These are phyloP conservation scores for Dillenia turbinata DNA, from an alignment of 164 flowering plant species.

Conservation along the genomic window DNA sequence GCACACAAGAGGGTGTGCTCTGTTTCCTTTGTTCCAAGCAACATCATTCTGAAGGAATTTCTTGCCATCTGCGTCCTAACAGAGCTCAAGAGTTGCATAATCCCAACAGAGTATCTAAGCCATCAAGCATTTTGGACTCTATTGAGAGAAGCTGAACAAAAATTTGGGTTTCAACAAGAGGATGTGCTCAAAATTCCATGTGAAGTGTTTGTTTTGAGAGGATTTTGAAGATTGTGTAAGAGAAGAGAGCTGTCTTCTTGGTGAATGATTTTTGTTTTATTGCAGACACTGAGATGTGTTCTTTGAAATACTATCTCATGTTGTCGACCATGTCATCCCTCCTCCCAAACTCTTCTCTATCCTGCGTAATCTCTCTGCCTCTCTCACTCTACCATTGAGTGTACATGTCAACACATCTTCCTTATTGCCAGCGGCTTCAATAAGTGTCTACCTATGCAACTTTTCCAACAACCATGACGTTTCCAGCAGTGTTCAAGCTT, in stretches of 20 bases:
- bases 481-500: too few species aligned
- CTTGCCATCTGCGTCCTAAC: constrained; percentile 78
- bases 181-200: constrained; percentile 81
- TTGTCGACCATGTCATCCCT: constrained; percentile 31
- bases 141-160: constrained; percentile 78
- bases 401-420: too few species aligned
- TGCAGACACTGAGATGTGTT: constrained; percentile 19
- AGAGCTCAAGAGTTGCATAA: constrained; percentile 58
- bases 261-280: constrained; percentile 25
- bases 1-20: neutral
- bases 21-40: constrained; percentile 7
- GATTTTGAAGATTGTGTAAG: constrained; percentile 56
- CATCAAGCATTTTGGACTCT: constrained; percentile 58
- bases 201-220: constrained; percentile 55
- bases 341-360: constrained; percentile 24
- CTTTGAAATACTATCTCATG: constrained; percentile 8
- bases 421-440: too few species aligned
- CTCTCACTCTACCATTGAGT: too few species aligned
- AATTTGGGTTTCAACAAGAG: constrained; percentile 80
- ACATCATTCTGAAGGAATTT: constrained; percentile 61
- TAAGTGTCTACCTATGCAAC: too few species aligned
- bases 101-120: constrained; percentile 67
- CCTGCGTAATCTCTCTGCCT: too few species aligned
- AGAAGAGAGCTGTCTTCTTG: constrained; percentile 38
- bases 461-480: too few species aligned